Conservation (phyloP, 2,329 filamentous ascomycete genomes). For the Arthroderma uncinatum region DNA sequence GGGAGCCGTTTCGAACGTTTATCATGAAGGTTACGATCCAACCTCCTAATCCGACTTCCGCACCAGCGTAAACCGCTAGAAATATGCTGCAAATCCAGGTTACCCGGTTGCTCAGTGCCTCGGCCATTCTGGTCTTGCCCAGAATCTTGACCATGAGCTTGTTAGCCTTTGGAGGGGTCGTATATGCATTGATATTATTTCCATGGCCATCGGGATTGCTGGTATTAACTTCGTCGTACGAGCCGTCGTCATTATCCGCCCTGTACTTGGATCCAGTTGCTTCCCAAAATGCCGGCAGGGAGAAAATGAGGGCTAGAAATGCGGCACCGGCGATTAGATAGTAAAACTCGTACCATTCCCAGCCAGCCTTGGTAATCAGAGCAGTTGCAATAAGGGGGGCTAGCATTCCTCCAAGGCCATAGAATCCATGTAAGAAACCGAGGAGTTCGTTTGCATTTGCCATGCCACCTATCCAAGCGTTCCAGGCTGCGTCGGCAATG, state of each 20-base stretch:
- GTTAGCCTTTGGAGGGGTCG: neutral
- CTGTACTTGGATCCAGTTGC: slow-evolving; percentile 46
- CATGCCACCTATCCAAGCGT: slow-evolving; percentile 57
- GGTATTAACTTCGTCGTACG: slow-evolving; percentile 10
- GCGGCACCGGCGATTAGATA: slow-evolving; percentile 56
- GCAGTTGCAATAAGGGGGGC: slow-evolving; percentile 58
- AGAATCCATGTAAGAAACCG: slow-evolving; percentile 57
- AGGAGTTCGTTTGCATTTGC: slow-evolving; percentile 59
- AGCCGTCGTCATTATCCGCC: slow-evolving; percentile 27
- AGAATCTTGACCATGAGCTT: slow-evolving; percentile 9
- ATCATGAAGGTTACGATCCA: slow-evolving; percentile 87
- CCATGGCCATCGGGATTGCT: neutral
- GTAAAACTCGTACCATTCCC: slow-evolving; percentile 62
- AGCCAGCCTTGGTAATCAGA: slow-evolving; percentile 52
- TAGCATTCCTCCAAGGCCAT: slow-evolving; percentile 59
- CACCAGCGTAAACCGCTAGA: slow-evolving; percentile 66
- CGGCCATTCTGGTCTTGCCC: slow-evolving; percentile 17
- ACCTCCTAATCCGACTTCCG: slow-evolving; percentile 59
- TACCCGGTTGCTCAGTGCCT: slow-evolving; percentile 32
- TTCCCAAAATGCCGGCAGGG: slow-evolving; percentile 49
- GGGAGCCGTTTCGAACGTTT: slow-evolving; percentile 54
- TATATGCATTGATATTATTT: neutral
- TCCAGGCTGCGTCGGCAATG: slow-evolving; percentile 43
- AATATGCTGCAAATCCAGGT: slow-evolving; percentile 65
- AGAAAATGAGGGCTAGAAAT: slow-evolving; percentile 43